These are phyloP conservation scores for Lasiosphaeria miniovina DNA, from an alignment of 495 filamentous ascomycete genomes.

Conservation along the genomic window DNA sequence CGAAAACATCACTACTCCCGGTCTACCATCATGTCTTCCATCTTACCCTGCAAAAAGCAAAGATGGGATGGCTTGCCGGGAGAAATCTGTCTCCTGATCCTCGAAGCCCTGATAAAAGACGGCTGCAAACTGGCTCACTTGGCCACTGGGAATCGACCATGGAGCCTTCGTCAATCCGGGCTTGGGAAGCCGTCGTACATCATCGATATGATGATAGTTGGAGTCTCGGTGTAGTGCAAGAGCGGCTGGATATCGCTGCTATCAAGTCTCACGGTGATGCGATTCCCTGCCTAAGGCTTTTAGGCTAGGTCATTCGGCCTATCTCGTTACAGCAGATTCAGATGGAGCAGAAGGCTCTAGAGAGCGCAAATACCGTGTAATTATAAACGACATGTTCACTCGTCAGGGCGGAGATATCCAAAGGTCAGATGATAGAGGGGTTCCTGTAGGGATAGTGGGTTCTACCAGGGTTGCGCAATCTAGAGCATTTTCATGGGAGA, in stretches of 20 bases:
- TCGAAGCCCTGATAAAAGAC: constrained; percentile 28
- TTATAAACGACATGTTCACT: neutral
- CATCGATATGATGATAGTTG: constrained; percentile 22
- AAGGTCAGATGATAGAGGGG: too few relatives aligned
- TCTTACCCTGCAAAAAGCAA: constrained; percentile 21
- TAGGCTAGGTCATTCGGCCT: constrained; percentile 32
- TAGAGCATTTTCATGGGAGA: too few relatives aligned
- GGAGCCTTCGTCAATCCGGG: neutral
- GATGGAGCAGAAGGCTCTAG: constrained; percentile 30
- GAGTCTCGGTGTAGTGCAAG: constrained; percentile 22
- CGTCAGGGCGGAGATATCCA: too few relatives aligned
- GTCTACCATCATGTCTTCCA: constrained; percentile 20
- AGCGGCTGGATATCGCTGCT: constrained; percentile 26
- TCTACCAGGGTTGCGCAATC: too few relatives aligned
- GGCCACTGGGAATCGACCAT: constrained; percentile 18
- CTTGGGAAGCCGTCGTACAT: constrained; percentile 23
- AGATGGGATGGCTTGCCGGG: constrained; percentile 23
- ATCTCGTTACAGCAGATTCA: constrained; percentile 35
- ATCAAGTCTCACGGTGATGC: constrained; percentile 38
- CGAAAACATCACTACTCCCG: constrained; percentile 7
- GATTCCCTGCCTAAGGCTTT: constrained; percentile 27
- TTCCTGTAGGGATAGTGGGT: too few relatives aligned
- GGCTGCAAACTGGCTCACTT: constrained; percentile 32
- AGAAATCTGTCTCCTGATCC: constrained; percentile 29
- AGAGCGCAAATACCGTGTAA: constrained; percentile 24